Percentiles rank a stretch among this genome's conserved stretches.
Evolutionary conservation across 1,284 basidiomycete genomes (phyloP).

Genomic region (Rhodotorula sp.): DNA sequence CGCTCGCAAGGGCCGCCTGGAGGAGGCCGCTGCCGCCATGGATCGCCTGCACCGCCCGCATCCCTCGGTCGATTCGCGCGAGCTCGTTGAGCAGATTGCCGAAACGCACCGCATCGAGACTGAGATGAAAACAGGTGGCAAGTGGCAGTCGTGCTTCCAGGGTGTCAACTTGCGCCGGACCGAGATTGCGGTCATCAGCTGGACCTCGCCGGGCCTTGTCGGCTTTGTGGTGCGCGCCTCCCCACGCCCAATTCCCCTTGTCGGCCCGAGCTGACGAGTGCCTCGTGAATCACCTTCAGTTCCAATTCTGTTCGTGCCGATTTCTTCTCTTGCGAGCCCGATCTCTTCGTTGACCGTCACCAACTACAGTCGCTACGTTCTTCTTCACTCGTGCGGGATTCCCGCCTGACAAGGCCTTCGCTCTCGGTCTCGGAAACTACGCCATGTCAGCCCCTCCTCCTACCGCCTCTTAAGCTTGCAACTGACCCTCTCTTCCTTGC

Average conservation of each 20-base stretch:
- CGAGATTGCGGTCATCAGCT: constrained; percentile 50
- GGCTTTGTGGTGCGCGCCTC: constrained; percentile 36
- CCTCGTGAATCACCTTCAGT: background rate
- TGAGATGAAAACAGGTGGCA: constrained; percentile 47
- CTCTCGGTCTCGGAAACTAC: constrained; percentile 53
- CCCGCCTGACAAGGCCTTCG: constrained; percentile 49
- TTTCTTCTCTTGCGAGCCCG: background rate
- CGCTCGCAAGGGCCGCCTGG: constrained; percentile 54
- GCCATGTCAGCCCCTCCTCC: constrained; percentile 45
- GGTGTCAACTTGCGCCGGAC: constrained; percentile 52
- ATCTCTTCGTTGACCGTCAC: background rate
- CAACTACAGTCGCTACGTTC: constrained; percentile 30
- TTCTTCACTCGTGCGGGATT: constrained; percentile 55
- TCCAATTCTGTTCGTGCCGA: background rate
- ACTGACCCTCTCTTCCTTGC: background rate
- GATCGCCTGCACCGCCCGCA: constrained; percentile 50
- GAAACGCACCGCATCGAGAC: constrained; percentile 53
- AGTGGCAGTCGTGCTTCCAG: constrained; percentile 55
- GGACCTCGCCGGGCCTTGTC: constrained; percentile 41
- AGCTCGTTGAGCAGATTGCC: constrained; percentile 54
- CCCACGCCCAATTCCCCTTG: background rate
- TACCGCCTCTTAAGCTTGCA: background rate
- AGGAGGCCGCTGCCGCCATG: constrained; percentile 54
- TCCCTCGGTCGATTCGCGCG: constrained; percentile 51
- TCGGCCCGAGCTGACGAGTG: too few species aligned